Percentiles rank a stretch among this genome's conserved stretches.
Evolutionary conservation across 208 protist species (phyloP).

Genomic region (Trypanosoma caninum): DNA sequence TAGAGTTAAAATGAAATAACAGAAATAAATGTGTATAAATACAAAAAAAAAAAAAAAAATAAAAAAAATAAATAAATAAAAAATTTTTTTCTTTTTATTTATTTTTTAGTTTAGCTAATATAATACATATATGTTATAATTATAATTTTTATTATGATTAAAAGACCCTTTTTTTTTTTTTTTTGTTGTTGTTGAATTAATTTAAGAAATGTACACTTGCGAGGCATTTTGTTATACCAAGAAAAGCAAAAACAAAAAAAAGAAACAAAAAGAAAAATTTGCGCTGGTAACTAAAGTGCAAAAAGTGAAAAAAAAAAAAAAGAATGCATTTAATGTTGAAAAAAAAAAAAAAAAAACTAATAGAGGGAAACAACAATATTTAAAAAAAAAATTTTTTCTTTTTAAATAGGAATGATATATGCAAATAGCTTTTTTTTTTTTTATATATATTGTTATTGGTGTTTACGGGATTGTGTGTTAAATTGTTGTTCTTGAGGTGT

Average conservation of each 20-base stretch:
- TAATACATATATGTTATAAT: neutral
- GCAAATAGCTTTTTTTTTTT: neutral
- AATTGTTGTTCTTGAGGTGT: neutral
- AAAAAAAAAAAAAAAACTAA: neutral
- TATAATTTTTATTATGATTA: too few relatives aligned
- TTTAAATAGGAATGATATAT: neutral
- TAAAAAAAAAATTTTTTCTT: slow-evolving; percentile 8
- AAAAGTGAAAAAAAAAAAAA: slow-evolving; percentile 7
- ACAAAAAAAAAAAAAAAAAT: slow-evolving; percentile 8
- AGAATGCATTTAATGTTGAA: too few relatives aligned
- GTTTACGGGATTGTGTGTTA: neutral
- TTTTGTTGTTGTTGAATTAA: too few relatives aligned
- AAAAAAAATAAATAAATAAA: neutral
- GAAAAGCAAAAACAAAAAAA: slow-evolving; percentile 5
- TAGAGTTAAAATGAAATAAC: too few relatives aligned
- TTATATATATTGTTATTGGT: neutral
- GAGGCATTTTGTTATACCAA: too few relatives aligned
- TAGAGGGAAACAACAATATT: neutral
- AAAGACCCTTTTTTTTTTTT: too few relatives aligned
- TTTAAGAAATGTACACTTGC: too few relatives aligned
- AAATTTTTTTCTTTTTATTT: slow-evolving; percentile 5
- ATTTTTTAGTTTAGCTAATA: neutral
- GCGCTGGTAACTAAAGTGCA: too few relatives aligned
- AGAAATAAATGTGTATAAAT: too few relatives aligned
- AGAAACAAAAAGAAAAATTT: neutral